Evolutionary conservation across 306 rosid genomes (phyloP).

Genomic region (Quillaja saponaria): DNA sequence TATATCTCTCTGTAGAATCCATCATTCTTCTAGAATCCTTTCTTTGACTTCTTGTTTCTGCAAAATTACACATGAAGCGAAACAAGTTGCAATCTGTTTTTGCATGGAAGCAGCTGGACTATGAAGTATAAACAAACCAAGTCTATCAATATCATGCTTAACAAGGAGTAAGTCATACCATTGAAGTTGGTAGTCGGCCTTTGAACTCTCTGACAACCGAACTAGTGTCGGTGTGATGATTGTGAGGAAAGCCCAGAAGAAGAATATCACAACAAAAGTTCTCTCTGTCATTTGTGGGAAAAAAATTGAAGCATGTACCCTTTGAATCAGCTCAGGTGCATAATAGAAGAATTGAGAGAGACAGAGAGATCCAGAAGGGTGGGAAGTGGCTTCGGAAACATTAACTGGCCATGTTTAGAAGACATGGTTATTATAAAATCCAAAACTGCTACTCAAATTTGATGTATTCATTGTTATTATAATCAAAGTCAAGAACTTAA

Average conservation of each 20-base stretch:
- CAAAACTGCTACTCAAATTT: slow-evolving; percentile 18
- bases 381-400: slow-evolving; percentile 26
- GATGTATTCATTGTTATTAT: slow-evolving; percentile 14
- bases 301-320: not conserved
- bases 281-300: slow-evolving; percentile 60
- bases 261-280: slow-evolving; percentile 67
- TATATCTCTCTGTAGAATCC: slow-evolving; percentile 29
- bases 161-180: slow-evolving; percentile 25
- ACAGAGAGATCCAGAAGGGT: slow-evolving; percentile 18
- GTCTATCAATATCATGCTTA: not conserved
- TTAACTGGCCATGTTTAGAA: slow-evolving; percentile 65
- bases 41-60: slow-evolving; percentile 48
- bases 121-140: not conserved
- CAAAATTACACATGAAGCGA: slow-evolving; percentile 22
- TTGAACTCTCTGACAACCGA: slow-evolving; percentile 67
- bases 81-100: not conserved
- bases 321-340: slow-evolving; percentile 9
- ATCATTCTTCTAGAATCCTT: slow-evolving; percentile 53
- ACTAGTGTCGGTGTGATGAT: slow-evolving; percentile 76
- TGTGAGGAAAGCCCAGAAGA: slow-evolving; percentile 77
- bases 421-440: slow-evolving; percentile 29
- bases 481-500: slow-evolving; percentile 45
- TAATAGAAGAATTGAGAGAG: slow-evolving; percentile 13
- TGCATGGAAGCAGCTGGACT: not conserved
- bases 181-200: slow-evolving; percentile 31